Percentiles rank a stretch among this genome's conserved stretches.
Evolutionary conservation across 2,329 filamentous ascomycete genomes (phyloP).

Genomic region (Chaetomiaceae sp.): DNA sequence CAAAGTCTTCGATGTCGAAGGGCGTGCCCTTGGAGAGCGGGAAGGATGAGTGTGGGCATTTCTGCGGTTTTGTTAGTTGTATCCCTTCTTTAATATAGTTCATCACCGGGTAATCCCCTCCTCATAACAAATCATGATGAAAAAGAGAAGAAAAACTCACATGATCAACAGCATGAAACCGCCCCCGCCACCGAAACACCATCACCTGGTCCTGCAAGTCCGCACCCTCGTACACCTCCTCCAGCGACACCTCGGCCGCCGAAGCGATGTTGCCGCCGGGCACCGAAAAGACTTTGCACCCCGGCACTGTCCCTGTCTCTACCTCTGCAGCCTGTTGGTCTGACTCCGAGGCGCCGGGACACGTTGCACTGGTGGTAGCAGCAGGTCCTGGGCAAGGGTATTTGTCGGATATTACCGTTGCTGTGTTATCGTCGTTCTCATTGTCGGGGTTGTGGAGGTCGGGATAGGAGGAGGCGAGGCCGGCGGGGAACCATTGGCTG

Average conservation of each 20-base stretch:
- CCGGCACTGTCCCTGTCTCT: too few relatives aligned
- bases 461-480: neutral
- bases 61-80: constrained; percentile 33
- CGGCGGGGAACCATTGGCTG: neutral
- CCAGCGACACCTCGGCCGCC: neutral
- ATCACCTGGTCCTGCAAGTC: neutral
- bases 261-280: neutral
- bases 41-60: constrained; percentile 64
- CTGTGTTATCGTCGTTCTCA: too few relatives aligned
- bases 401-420: too few relatives aligned
- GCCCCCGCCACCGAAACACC: neutral
- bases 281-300: neutral
- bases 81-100: too few relatives aligned
- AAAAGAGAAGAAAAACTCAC: neutral
- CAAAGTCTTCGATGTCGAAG: constrained; percentile 71
- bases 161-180: neutral
- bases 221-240: neutral
- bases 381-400: too few relatives aligned
- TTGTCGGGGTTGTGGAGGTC: neutral
- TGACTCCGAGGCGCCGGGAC: too few relatives aligned
- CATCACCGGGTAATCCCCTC: too few relatives aligned
- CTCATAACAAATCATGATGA: too few relatives aligned
- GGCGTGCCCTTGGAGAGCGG: constrained; percentile 58
- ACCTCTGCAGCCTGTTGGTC: too few relatives aligned
- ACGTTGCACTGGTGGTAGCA: too few relatives aligned